Evolutionary conservation across 2,329 filamentous ascomycete genomes (phyloP).

Genomic region (Penicillium sp.): DNA sequence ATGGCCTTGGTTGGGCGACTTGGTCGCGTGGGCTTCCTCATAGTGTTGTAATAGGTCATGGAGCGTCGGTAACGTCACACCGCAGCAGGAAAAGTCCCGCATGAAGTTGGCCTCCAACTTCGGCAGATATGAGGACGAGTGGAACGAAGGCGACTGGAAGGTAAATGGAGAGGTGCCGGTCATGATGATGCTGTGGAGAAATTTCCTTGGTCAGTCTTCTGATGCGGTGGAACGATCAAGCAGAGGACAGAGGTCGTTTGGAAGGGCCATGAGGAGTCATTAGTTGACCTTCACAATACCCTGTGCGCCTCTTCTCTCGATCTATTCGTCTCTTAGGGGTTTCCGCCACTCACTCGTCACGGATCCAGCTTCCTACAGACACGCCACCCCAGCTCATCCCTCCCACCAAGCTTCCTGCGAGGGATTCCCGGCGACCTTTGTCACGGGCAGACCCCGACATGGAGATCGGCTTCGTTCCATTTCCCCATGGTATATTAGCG

Average conservation of each 20-base stretch:
- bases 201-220: conserved; percentile 34
- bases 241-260: conserved; percentile 19
- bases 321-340: conserved; percentile 5
- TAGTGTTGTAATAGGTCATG: conserved; percentile 97
- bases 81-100: conserved; percentile 95
- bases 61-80: conserved; percentile 82
- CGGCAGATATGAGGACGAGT: conserved; percentile 93
- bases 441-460: conserved; percentile 55
- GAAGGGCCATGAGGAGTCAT: neutral
- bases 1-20: conserved; percentile 56
- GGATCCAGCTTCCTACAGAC: conserved; percentile 94
- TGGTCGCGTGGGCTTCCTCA: conserved; percentile 86
- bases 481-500: conserved; percentile 57
- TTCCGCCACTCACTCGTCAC: conserved; percentile 81
- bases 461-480: conserved; percentile 64
- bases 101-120: conserved; percentile 98
- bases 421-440: conserved; percentile 60
- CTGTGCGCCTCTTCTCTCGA: neutral
- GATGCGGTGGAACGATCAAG: conserved; percentile 28
- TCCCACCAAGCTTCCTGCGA: conserved; percentile 65
- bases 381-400: conserved; percentile 98
- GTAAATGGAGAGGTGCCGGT: conserved; percentile 91
- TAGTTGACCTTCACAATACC: neutral
- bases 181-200: conserved; percentile 77
- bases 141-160: conserved; percentile 89